Conservation (phyloP, 2,329 filamentous ascomycete genomes). For the Lasiodiplodia sp. region DNA sequence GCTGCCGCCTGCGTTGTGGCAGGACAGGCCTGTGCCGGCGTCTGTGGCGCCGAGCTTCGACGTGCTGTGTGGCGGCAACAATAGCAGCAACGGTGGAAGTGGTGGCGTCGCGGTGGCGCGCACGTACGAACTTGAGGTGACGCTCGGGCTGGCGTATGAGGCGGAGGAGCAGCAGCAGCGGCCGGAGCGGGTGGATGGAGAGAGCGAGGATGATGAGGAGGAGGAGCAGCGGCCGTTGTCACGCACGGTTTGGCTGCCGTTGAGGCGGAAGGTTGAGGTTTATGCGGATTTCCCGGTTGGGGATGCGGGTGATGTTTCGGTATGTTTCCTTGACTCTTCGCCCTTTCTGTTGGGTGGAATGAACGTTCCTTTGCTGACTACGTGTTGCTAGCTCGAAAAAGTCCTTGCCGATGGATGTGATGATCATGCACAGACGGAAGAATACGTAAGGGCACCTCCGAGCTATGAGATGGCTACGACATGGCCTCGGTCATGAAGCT, state of each 20-base stretch:
- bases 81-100: background rate
- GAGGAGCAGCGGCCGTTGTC: too few species aligned
- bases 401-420: background rate
- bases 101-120: background rate
- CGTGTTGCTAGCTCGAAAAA: constrained; percentile 1
- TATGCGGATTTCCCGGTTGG: constrained; percentile 11
- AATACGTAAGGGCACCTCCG: background rate
- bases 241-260: constrained; percentile 16
- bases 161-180: background rate
- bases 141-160: constrained; percentile 21
- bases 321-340: background rate
- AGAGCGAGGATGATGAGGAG: background rate
- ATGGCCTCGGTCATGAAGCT: background rate
- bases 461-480: constrained; percentile 2
- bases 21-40: background rate
- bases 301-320: background rate
- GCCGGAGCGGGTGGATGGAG: background rate
- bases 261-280: background rate
- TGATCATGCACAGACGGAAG: background rate
- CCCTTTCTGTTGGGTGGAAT: background rate
- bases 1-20: constrained; percentile 4
- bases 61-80: background rate
- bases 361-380: background rate
- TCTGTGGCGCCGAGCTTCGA: constrained; percentile 17
- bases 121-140: constrained; percentile 14